Evolutionary conservation across 2,329 filamentous ascomycete species (phyloP).

Genomic region (Amauroascus niger): DNA sequence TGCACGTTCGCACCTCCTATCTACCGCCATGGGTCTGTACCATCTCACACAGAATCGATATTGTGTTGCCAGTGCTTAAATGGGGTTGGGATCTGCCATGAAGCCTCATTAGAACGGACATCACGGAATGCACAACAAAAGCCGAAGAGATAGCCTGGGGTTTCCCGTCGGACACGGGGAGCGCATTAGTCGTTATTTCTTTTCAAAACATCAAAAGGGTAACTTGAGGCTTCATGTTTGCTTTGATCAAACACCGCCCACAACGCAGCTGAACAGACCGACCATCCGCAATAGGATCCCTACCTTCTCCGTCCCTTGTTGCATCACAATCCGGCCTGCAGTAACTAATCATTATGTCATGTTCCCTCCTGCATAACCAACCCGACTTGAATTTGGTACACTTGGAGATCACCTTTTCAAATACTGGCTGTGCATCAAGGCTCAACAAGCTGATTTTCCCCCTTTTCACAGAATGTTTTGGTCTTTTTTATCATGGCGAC

Average conservation of each 20-base stretch:
- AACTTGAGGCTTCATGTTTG: conserved; percentile 3
- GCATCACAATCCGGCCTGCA: conserved; percentile 6
- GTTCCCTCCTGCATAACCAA: conserved; percentile 1
- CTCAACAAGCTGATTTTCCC: too few relatives aligned
- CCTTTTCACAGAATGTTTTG: background rate
- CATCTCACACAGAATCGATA: background rate
- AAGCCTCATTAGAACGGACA: background rate
- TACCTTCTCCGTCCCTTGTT: background rate
- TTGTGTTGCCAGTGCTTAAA: background rate
- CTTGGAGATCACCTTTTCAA: background rate
- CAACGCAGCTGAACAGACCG: background rate
- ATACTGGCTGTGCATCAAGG: too few relatives aligned
- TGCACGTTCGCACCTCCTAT: conserved; percentile 5
- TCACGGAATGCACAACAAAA: background rate
- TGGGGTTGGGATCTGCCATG: conserved; percentile 4
- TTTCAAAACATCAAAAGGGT: background rate
- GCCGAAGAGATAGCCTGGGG: background rate
- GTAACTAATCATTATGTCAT: conserved; percentile 4
- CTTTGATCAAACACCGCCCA: background rate
- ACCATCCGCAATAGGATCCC: background rate
- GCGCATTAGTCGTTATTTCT: background rate
- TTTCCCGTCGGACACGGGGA: background rate
- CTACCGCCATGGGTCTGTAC: background rate
- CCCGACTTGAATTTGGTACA: background rate
- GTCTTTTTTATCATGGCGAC: background rate